These are phyloP conservation scores for Lachnellula hyalina DNA, from an alignment of 2,329 filamentous ascomycete species.

Conservation along the genomic window DNA sequence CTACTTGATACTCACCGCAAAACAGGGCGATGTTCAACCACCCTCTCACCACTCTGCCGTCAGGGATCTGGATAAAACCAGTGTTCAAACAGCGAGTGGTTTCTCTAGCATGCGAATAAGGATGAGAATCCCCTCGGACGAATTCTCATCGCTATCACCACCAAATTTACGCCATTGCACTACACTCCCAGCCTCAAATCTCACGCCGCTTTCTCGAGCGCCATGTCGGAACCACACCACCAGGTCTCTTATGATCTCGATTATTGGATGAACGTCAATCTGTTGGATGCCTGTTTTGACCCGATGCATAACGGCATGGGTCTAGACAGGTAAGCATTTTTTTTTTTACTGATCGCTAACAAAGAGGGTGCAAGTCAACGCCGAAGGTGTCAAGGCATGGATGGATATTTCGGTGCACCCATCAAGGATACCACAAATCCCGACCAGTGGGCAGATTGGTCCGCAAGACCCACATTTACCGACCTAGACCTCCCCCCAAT, in stretches of 20 bases:
- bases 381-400: too few relatives aligned
- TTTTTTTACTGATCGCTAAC: conserved; percentile 22
- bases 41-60: not conserved
- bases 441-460: too few relatives aligned
- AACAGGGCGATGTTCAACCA: not conserved
- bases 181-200: not conserved
- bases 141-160: not conserved
- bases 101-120: not conserved
- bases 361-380: conserved; percentile 23
- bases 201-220: conserved; percentile 14
- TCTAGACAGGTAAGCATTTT: conserved; percentile 17
- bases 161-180: not conserved
- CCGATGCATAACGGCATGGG: conserved; percentile 9
- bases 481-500: too few relatives aligned
- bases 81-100: not conserved
- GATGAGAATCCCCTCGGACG: not conserved
- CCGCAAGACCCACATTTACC: too few relatives aligned
- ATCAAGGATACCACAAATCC: too few relatives aligned
- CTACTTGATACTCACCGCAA: not conserved
- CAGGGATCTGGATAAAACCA: not conserved
- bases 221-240: conserved; percentile 14
- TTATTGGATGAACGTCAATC: conserved; percentile 14
- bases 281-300: conserved; percentile 17
- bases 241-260: not conserved
- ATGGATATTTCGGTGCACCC: too few relatives aligned